Percentiles rank a stretch among this genome's conserved stretches.
Evolutionary conservation across 306 rosid species (phyloP).

Genomic region (Vicia villosa): DNA sequence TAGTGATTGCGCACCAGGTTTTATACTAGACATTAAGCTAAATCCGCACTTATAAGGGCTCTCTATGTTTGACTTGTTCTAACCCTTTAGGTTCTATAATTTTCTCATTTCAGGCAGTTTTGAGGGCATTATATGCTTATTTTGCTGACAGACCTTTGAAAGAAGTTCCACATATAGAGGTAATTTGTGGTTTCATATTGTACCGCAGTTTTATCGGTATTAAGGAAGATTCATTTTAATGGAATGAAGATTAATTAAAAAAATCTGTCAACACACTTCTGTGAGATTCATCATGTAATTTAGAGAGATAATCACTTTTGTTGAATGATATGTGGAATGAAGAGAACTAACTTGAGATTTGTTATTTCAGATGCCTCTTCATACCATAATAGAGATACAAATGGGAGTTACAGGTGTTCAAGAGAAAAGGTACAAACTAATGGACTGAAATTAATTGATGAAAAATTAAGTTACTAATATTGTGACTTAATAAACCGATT

Average conservation of each 20-base stretch:
- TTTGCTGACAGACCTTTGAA: conserved; percentile 96
- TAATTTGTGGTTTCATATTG: conserved; percentile 37
- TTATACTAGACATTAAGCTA: conserved; percentile 17
- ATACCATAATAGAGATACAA: conserved; percentile 95
- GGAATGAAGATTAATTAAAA: background rate
- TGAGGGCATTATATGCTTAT: conserved; percentile 95
- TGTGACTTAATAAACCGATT: conserved; percentile 32
- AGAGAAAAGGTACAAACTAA: conserved; percentile 95
- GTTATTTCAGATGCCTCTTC: conserved; percentile 84
- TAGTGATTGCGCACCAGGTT: conserved; percentile 98
- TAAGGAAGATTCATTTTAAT: background rate
- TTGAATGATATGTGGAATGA: conserved; percentile 18
- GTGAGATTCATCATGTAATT: too few species aligned
- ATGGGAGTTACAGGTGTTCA: conserved; percentile 99
- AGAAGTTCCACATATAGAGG: conserved; percentile 98
- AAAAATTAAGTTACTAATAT: conserved; percentile 29
- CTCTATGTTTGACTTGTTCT: conserved; percentile 30
- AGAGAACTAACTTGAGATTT: conserved; percentile 28
- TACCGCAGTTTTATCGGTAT: background rate
- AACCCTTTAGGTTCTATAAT: conserved; percentile 17
- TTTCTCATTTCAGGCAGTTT: conserved; percentile 74
- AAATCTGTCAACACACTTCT: too few species aligned
- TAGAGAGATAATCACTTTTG: background rate
- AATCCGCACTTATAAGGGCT: background rate
- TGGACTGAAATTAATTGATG: conserved; percentile 58